These are phyloP conservation scores for Picea sitchensis DNA, from an alignment of 75 land plant species.

Conservation along the genomic window DNA sequence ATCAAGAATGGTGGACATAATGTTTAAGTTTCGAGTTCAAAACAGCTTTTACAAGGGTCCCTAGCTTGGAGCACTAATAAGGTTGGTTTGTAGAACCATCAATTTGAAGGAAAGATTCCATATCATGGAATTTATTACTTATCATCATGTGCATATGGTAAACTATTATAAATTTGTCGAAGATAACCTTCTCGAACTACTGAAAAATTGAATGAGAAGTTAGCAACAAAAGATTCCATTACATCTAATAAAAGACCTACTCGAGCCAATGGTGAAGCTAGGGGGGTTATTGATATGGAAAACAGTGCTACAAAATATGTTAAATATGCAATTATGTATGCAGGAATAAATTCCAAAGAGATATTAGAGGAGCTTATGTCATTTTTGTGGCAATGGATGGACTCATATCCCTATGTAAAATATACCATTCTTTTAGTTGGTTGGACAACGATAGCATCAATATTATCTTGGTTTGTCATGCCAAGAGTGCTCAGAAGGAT, in stretches of 20 bases:
- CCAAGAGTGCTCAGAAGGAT: constrained; percentile 70
- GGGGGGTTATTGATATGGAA: constrained; percentile 31
- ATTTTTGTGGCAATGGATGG: constrained; percentile 30
- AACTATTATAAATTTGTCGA: constrained; percentile 4
- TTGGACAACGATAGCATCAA: constrained; percentile 34
- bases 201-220: background rate
- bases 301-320: constrained; percentile 29
- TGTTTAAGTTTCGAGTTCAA: too few relatives aligned
- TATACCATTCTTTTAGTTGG: constrained; percentile 38
- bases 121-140: background rate
- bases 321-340: constrained; percentile 19
- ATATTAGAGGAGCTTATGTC: constrained; percentile 34
- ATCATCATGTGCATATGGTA: background rate
- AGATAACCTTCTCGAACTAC: background rate
- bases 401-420: constrained; percentile 46
- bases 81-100: background rate
- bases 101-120: background rate
- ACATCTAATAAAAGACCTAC: constrained; percentile 14
- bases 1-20: too few relatives aligned
- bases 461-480: constrained; percentile 80
- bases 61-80: too few relatives aligned
- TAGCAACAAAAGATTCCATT: constrained; percentile 8
- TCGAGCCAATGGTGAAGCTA: constrained; percentile 13
- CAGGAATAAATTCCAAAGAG: constrained; percentile 34
- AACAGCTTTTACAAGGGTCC: too few relatives aligned